Conservation (phyloP, 148 eudicot genomes). For the Euryodendron excelsum region DNA sequence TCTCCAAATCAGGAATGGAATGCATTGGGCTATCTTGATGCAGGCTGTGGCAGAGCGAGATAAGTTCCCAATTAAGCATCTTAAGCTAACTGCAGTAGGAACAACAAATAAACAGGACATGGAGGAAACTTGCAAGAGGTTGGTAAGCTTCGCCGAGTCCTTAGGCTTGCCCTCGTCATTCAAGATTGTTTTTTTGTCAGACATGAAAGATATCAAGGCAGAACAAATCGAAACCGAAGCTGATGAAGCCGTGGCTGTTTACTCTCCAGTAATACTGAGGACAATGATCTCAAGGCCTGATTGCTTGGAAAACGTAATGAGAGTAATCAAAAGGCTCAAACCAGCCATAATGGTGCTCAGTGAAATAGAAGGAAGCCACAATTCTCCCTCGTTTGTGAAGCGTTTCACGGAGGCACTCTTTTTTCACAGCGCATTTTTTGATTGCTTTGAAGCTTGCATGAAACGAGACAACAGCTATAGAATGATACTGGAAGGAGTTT, state of each 20-base stretch:
- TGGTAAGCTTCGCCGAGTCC: slow-evolving; percentile 29
- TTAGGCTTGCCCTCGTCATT: slow-evolving; percentile 25
- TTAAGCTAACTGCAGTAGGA: slow-evolving; percentile 35
- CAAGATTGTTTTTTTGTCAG: slow-evolving; percentile 22
- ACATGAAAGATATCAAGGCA: too few relatives aligned
- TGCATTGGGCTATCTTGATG: slow-evolving; percentile 28
- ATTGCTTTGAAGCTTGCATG: slow-evolving; percentile 31
- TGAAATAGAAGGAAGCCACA: too few relatives aligned
- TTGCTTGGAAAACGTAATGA: too few relatives aligned
- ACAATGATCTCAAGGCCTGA: too few relatives aligned
- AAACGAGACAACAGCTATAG: slow-evolving; percentile 7
- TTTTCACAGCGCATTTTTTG: slow-evolving; percentile 30
- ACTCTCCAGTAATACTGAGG: too few relatives aligned
- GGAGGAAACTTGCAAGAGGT: slow-evolving; percentile 19
- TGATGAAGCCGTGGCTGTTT: too few relatives aligned
- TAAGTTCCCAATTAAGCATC: slow-evolving; percentile 10
- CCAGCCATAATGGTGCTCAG: too few relatives aligned
- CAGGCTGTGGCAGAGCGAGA: slow-evolving; percentile 24
- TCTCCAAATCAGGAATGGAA: slow-evolving; percentile 24
- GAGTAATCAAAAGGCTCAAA: too few relatives aligned
- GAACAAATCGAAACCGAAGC: too few relatives aligned
- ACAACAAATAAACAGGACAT: slow-evolving; percentile 11
- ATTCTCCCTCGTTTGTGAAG: slow-evolving; percentile 30
- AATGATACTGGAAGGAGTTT: slow-evolving; percentile 10
- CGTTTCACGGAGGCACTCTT: slow-evolving; percentile 39